Base-by-base conservation (phyloP, 352 stramenopile species). In the Phytophthora pluvialis region DNA sequence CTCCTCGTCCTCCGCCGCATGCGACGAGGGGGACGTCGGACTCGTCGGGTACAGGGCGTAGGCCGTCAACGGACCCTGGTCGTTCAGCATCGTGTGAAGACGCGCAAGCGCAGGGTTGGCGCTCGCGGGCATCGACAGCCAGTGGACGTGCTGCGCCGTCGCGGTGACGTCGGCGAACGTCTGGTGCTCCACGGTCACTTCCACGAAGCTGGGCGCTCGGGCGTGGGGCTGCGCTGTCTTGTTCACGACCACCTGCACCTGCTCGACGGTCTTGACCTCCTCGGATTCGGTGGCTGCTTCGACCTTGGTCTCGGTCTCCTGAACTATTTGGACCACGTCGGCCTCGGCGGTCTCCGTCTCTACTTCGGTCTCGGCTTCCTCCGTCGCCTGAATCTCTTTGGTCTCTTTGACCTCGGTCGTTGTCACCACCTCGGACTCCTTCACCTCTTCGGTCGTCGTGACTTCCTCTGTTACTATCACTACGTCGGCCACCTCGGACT, bases 61-160 rank as follows among this genome's bases (percentile, higher is more conserved):
- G n/a, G 73, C 61, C 11, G 73, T 78, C 42, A 81, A 15, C 12
- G 65, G 69, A 33, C 78, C 54, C 15, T 74, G 73, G 36, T 75
- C 60, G 13, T 50, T 67, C 54, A 80, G 47, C 26, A 80, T 47
- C n/a, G 69, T 64, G 49, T 80, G 73, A 10, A 80, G 57, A 25
- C 69, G 73, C 25, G 71, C 61, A n/a, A 80, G 62, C 16, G 73
- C 52, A 33, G 73, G 65, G 57, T 68, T 80, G 18, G 62, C 53
- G 51, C 55, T 66, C 25, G 52, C 50, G 1, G 69, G 73, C 59
- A 80, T 56, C 16, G 64, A 74, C 61, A 72, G 45, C 73, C 73
- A 80, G 40, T 78, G 64, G 48, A 65, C 47, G 53, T 74, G 61
- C 58, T 77, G 59, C 3, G 56, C 42, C 11, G 69, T 75, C 3